Evolutionary conservation across 352 stramenopile species (phyloP), one percentile per base, ranked within the genome.

Genomic region (Pelagophyceae sp.): DNA sequence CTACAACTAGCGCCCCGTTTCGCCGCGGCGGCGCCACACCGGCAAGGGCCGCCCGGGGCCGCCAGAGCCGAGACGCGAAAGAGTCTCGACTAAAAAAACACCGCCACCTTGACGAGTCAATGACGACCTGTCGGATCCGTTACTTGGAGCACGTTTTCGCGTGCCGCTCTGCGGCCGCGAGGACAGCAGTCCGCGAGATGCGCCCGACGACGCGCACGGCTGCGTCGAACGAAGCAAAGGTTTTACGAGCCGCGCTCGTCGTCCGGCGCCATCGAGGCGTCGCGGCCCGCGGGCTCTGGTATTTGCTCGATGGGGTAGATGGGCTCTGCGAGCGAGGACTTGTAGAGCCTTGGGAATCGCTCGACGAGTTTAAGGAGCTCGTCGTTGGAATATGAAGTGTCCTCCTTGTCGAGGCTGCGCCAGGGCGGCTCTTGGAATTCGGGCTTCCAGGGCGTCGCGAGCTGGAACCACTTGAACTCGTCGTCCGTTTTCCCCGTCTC

Each of bases 401-500:
- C 45, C 11, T 11, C 45, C 11, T 23, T 23, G 61, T 27, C 37
- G 15, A 38, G 37, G 61, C 1, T 19, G 29, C 33, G 29, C 61
- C 61, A 71, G 15, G 11, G n/a, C 15, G 61, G 61, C n/a, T 3
- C 3, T 6, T 29, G 61, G 5, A 40, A 33, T 15, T 15, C 25
- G 15, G 11, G n/a, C n/a, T 71, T 27, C 29, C 61, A 37, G 61
- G 61, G 61, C n/a, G 61, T 71, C 61, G 61, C 61, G 61, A 71
- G 61, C 61, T 71, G 61, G 15, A 71, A 19, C 15, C 11, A 71
- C 1, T 31, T 3, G 61, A 71, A 71, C 1, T 37, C 5, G 3
- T 37, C 11, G 61, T 6, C 86, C 80, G 91, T 87, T 45, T 86
- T 85, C 2, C 88, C 87, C 0, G 87, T 92, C 33, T 78, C 75